Conservation (phyloP, 2,329 filamentous ascomycete species). For the Chaetomium sp. region DNA sequence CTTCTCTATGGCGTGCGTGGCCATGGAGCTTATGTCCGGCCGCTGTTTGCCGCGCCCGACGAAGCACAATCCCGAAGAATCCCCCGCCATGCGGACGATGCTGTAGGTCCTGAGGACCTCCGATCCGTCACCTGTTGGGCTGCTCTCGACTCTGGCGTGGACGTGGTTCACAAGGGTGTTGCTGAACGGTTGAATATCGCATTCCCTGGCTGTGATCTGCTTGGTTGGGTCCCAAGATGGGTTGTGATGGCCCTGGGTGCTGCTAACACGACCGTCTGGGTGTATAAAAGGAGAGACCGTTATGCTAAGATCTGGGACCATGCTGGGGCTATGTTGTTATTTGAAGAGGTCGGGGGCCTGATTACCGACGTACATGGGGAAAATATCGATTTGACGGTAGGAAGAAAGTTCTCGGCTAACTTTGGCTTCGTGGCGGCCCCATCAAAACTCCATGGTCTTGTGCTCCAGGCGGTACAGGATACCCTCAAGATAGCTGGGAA, state of each 20-base stretch:
- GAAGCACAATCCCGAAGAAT: constrained; percentile 28
- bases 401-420: constrained; percentile 44
- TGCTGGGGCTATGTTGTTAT: constrained; percentile 53
- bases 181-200: constrained; percentile 36
- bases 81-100: constrained; percentile 24
- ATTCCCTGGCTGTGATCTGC: constrained; percentile 45
- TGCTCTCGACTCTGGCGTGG: constrained; percentile 42
- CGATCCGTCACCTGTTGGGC: constrained; percentile 43
- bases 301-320: constrained; percentile 55
- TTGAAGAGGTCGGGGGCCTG: constrained; percentile 49
- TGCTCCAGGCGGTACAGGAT: constrained; percentile 35
- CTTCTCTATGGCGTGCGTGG: constrained; percentile 46
- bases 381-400: constrained; percentile 43
- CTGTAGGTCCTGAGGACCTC: constrained; percentile 25
- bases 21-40: constrained; percentile 42
- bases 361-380: constrained; percentile 49
- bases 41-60: constrained; percentile 28
- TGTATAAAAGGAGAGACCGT: constrained; percentile 44
- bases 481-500: constrained; percentile 31
- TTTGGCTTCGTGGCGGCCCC: constrained; percentile 53
- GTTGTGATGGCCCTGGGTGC: constrained; percentile 45
- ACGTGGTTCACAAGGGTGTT: constrained; percentile 40
- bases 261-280: constrained; percentile 50
- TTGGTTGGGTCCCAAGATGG: constrained; percentile 54
- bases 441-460: constrained; percentile 34